Conservation (phyloP, 768 basidiomycete species). For the Royoungia palumana region DNA sequence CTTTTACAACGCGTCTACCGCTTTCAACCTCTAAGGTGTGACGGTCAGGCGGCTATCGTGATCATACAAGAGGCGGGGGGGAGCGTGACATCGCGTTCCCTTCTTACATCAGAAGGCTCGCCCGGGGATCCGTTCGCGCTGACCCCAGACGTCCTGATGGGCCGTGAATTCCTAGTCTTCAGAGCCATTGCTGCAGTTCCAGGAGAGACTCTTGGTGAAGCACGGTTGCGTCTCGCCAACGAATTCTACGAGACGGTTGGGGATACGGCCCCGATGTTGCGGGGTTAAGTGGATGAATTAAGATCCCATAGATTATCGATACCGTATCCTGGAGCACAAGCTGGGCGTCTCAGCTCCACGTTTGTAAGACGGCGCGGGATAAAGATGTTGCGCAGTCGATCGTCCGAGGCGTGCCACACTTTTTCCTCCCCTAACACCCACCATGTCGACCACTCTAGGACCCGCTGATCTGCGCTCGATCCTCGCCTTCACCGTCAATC, state of each 20-base stretch:
- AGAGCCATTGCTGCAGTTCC: constrained; percentile 59
- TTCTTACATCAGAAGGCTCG: constrained; percentile 36
- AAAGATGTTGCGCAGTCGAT: not conserved
- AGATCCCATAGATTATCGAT: not conserved
- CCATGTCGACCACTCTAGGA: constrained; percentile 34
- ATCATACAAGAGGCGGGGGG: constrained; percentile 89
- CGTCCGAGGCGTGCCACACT: not conserved
- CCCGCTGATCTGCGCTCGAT: constrained; percentile 53
- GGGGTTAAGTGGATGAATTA: not conserved
- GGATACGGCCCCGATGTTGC: constrained; percentile 52
- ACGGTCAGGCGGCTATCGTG: constrained; percentile 68
- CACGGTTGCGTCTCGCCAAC: constrained; percentile 72
- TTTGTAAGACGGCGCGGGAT: not conserved
- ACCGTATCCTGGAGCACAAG: not conserved
- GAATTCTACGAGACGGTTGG: constrained; percentile 83
- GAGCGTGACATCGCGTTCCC: constrained; percentile 59
- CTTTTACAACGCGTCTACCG: constrained; percentile 1
- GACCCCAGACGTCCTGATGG: constrained; percentile 66
- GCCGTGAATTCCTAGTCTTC: constrained; percentile 76
- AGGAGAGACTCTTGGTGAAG: constrained; percentile 59
- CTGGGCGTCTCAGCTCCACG: not conserved
- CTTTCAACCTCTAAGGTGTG: not conserved
- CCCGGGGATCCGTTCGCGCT: constrained; percentile 48
- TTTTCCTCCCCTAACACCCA: constrained; percentile 5
- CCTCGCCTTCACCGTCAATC: constrained; percentile 62